Base-by-base conservation (phyloP, 306 rosid genomes). In the Quercus wislizeni region DNA sequence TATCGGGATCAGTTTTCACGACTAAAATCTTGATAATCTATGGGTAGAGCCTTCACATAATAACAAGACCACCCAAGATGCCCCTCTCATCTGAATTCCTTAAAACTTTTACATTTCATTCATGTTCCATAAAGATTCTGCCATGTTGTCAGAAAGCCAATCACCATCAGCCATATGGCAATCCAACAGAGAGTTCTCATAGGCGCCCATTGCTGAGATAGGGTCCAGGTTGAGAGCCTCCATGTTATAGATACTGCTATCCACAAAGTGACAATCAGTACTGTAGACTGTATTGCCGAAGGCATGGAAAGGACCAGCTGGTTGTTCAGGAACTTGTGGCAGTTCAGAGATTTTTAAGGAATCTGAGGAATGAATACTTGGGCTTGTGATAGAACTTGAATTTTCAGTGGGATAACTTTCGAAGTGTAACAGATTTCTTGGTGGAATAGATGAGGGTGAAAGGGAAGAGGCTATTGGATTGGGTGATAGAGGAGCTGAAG, bases 81-180 rank as follows among this genome's bases (percentile, higher is more conserved):
- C 70, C 74, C 81, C 56, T 67, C 57, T 64, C 59, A 62, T 61
- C 64, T 62, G 62, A 30, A 17, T 59, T 21, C 55, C 70, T 77
- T 72, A 23, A 54, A 55, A 43, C 61, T 68, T 41, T 87, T 81
- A 92, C 86, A 86, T 82, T 69, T 85, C 79, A 65, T 83, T 87
- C 93, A 90, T 82, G 88, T 90, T 86, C 97, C 95, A 92, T 59
- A 92, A 80, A 76, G 83, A 57, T 51, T 90, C 91, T 75, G 71
- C 87, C 86, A 83, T 75, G 85, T 74, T 84, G 63, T 83, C 81
- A 18, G 78, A 7, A 74, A 82, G 63, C 97, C 98, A 94, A 20
- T 89, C 86, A 82, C 67, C 76, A 68, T 69, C 91, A 3, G 74
- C 88, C 77, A 85, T 74, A 35, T 89, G 98, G 84, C 74, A 82